phyloP scores from a whole-genome alignment of 768 basidiomycete species.

The Auricularia heimuer region DNA sequence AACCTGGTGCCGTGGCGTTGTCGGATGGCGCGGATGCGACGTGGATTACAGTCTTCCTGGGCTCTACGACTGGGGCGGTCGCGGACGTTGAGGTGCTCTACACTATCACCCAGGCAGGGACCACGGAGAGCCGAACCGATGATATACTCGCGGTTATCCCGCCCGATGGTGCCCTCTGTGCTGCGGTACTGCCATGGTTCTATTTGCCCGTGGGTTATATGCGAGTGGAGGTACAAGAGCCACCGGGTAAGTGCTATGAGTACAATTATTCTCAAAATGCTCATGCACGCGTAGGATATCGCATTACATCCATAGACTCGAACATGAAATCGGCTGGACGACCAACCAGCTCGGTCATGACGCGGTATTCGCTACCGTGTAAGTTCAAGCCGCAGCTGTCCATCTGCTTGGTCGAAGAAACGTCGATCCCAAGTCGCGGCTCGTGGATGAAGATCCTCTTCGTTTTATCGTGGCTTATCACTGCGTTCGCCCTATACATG shows the following conservation, averaged over 20 bases:
- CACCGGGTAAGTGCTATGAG: neutral
- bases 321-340: neutral
- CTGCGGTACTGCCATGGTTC: neutral
- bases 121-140: neutral
- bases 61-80: neutral
- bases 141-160: neutral
- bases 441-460: neutral
- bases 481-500: neutral
- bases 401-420: neutral
- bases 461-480: neutral
- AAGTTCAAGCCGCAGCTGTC: neutral
- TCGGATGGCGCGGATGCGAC: neutral
- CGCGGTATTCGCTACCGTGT: neutral
- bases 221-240: neutral
- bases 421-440: neutral
- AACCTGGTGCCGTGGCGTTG: neutral
- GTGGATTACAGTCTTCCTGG: neutral
- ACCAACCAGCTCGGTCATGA: neutral
- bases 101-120: neutral
- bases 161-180: neutral
- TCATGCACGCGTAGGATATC: neutral
- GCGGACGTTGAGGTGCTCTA: neutral
- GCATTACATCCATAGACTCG: neutral
- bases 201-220: neutral
- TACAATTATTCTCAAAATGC: neutral